Conservation (phyloP, 2,329 filamentous ascomycete genomes). For the Emericellopsis cladophorae region DNA sequence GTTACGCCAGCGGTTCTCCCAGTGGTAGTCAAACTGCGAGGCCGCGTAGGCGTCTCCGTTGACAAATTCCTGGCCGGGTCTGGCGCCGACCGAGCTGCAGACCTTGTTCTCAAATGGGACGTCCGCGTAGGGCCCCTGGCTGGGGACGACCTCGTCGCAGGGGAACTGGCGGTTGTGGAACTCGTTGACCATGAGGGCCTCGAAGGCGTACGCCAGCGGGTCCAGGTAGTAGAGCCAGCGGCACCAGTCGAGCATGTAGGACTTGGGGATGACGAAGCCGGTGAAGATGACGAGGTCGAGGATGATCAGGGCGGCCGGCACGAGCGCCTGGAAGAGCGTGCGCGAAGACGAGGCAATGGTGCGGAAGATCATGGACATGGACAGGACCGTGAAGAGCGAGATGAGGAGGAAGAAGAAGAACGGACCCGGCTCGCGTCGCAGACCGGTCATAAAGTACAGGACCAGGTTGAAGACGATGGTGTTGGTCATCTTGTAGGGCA, state of each 20-base stretch:
- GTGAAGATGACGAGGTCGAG: constrained; percentile 57
- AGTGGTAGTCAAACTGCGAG: constrained; percentile 42
- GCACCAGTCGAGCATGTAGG: constrained; percentile 69
- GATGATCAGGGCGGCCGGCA: constrained; percentile 47
- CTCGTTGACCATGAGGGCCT: constrained; percentile 73
- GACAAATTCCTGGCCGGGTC: constrained; percentile 36
- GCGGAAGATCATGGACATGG: constrained; percentile 81
- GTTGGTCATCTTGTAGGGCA: constrained; percentile 69
- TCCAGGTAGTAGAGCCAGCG: constrained; percentile 76
- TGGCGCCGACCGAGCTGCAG: constrained; percentile 47
- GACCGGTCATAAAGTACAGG: constrained; percentile 78
- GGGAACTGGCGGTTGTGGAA: constrained; percentile 53
- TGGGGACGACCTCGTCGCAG: constrained; percentile 34
- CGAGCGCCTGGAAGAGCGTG: constrained; percentile 52
- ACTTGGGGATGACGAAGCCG: constrained; percentile 52
- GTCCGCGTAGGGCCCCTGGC: constrained; percentile 7
- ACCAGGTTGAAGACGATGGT: constrained; percentile 64
- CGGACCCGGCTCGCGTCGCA: constrained; percentile 57
- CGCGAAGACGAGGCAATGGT: constrained; percentile 66
- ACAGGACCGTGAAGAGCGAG: constrained; percentile 58
- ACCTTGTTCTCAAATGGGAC: constrained; percentile 33
- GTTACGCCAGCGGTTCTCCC: constrained; percentile 55
- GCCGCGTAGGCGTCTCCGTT: constrained; percentile 45
- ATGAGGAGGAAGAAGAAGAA: constrained; percentile 84
- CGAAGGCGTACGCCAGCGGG: constrained; percentile 69